Evolutionary conservation across 1,284 basidiomycete genomes (phyloP).

Genomic region (Psilocybe mexicana): DNA sequence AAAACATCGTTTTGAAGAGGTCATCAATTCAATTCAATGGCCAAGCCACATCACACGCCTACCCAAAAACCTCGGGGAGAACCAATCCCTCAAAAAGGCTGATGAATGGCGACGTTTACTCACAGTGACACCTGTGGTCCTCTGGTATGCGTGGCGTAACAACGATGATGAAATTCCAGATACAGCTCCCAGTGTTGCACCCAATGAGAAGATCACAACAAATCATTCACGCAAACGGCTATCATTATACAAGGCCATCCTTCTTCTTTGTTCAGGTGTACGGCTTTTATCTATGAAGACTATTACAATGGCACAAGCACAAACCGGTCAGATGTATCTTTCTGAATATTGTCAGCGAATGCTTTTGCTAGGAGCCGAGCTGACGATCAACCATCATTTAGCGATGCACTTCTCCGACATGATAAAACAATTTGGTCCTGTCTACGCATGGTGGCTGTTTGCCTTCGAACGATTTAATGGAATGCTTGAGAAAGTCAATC

Average conservation of each 20-base stretch:
- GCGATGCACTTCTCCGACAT: slow-evolving; percentile 30
- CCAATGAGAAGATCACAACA: slow-evolving; percentile 4
- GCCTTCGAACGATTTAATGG: slow-evolving; percentile 38
- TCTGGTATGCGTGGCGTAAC: slow-evolving; percentile 32
- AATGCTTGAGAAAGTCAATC: slow-evolving; percentile 33
- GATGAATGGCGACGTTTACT: slow-evolving; percentile 33
- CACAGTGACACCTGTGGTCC: slow-evolving; percentile 28
- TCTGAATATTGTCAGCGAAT: slow-evolving; percentile 22
- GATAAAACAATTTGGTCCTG: slow-evolving; percentile 33
- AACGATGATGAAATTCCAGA: slow-evolving; percentile 24
- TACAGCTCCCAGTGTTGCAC: slow-evolving; percentile 12
- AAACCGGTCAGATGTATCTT: slow-evolving; percentile 25
- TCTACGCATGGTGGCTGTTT: slow-evolving; percentile 40
- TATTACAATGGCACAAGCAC: slow-evolving; percentile 29
- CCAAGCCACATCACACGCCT: slow-evolving; percentile 32
- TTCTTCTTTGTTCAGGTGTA: slow-evolving; percentile 23
- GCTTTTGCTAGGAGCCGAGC: slow-evolving; percentile 19
- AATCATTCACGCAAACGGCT: slow-evolving; percentile 4
- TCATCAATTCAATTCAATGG: slow-evolving; percentile 30
- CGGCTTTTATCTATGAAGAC: slow-evolving; percentile 19
- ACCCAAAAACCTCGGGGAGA: slow-evolving; percentile 31
- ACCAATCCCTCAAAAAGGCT: slow-evolving; percentile 33
- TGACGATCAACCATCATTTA: slow-evolving; percentile 34
- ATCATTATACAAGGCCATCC: slow-evolving; percentile 19
- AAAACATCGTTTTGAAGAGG: slow-evolving; percentile 22